phyloP scores from a whole-genome alignment of 2,329 filamentous ascomycete genomes.

The Hypoxylon sp. region DNA sequence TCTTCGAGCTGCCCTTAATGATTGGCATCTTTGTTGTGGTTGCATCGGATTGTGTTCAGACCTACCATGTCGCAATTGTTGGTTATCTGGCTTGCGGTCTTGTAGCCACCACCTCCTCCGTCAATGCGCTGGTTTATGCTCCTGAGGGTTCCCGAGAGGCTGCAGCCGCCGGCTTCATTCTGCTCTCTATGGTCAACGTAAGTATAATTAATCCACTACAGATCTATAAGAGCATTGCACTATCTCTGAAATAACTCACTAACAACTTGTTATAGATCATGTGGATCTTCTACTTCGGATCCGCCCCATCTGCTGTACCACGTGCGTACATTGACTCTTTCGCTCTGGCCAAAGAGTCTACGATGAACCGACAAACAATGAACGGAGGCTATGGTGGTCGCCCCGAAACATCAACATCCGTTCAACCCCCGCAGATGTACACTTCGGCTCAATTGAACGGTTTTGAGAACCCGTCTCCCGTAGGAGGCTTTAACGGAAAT shows the following conservation, averaged over 20 bases:
- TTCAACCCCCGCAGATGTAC: conserved; percentile 92
- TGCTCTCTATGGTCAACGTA: conserved; percentile 92
- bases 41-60: conserved; percentile 82
- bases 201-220: conserved; percentile 48
- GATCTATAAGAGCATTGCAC: neutral
- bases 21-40: conserved; percentile 82
- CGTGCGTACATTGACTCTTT: conserved; percentile 96
- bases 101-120: conserved; percentile 83
- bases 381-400: conserved; percentile 77
- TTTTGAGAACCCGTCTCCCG: conserved; percentile 93
- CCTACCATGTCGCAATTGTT: conserved; percentile 91
- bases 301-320: conserved; percentile 83
- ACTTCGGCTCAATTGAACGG: conserved; percentile 94
- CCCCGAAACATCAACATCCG: conserved; percentile 83
- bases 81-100: conserved; percentile 86
- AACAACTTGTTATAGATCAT: conserved; percentile 69
- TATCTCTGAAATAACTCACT: neutral
- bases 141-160: conserved; percentile 79
- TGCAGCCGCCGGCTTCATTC: conserved; percentile 89
- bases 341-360: conserved; percentile 86
- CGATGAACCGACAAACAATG: conserved; percentile 74
- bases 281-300: conserved; percentile 99
- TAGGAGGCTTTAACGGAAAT: conserved; percentile 71
- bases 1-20: conserved; percentile 86
- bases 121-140: conserved; percentile 86